phyloP scores from a whole-genome alignment of 768 basidiomycete species.

The Coprinopsis sp. region DNA sequence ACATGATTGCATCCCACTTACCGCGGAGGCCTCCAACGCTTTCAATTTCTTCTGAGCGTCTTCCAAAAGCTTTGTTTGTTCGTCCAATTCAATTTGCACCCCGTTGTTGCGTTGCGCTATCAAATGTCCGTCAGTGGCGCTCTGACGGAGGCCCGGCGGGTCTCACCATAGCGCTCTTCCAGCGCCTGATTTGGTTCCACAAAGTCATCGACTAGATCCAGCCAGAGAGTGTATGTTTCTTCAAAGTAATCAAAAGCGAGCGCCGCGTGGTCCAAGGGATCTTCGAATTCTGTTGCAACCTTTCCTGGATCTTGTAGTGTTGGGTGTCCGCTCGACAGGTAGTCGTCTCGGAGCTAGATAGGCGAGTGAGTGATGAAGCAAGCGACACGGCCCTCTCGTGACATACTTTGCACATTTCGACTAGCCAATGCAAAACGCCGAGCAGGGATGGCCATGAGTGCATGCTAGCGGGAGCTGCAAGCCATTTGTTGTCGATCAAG shows the following conservation, averaged over 20 bases:
- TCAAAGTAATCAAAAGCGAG: conserved; percentile 73
- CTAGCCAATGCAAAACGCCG: conserved; percentile 90
- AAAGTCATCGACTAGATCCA: conserved; percentile 64
- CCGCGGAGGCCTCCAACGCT: conserved; percentile 59
- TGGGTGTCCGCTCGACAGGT: conserved; percentile 59
- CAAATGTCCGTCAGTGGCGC: conserved; percentile 7
- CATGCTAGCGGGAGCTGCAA: conserved; percentile 83
- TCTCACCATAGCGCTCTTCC: conserved; percentile 73
- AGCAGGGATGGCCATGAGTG: conserved; percentile 90
- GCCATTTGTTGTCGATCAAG: conserved; percentile 78
- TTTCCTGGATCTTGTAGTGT: conserved; percentile 58
- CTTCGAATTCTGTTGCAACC: conserved; percentile 73
- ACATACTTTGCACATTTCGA: conserved; percentile 75
- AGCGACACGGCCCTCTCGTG: background rate
- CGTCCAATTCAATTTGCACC: conserved; percentile 60
- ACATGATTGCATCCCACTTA: conserved; percentile 22
- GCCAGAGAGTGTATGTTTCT: conserved; percentile 62
- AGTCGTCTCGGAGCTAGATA: conserved; percentile 37
- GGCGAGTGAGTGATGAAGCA: background rate
- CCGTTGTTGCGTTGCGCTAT: conserved; percentile 68
- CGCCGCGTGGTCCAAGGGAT: conserved; percentile 67
- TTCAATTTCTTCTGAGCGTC: conserved; percentile 49
- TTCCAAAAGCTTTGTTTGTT: conserved; percentile 43
- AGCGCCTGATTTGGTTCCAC: conserved; percentile 64
- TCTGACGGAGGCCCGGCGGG: background rate